Evolutionary conservation across 441 rosid genomes (phyloP), one percentile per base, ranked within the genome.

Genomic region (Gossypium trilobum): DNA sequence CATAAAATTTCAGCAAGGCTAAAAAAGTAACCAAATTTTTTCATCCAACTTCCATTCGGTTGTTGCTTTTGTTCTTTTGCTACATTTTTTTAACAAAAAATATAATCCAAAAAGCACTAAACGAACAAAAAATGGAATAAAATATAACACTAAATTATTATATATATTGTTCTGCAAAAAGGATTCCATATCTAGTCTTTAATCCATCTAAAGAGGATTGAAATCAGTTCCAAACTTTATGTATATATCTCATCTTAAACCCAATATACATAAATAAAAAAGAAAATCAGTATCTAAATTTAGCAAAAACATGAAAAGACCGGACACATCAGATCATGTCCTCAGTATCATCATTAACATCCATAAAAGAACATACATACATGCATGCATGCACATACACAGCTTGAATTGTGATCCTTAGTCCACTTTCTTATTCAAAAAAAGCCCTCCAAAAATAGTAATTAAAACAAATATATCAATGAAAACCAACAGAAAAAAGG

Each of bases 341-440:
- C 33, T 23, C 19, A 60, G 6, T 36, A 31, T 9, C 31, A 55
- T 55, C 69, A 33, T 23, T 25, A 60, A 3, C 61, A 54, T n/a
- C 46, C 72, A 51, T 51, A 51, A 1, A 48, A 42, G 46, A 42
- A 42, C 14, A 10, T 2, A 60, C 66, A 68, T 63, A 42, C 80
- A 77, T 77, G 80, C 80, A 77, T 77, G 80, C 52, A 44, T 13
- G 64, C 48, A 68, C 58, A 67, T 54, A 7, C 1, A 29, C 17
- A 73, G 70, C 10, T 66, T 46, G 52, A 71, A 71, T 65, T 52
- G 11, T 29, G 4, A 27, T 59, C 64, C 66, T 54, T 36, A 55
- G 29, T 73, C 46, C 55, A 22, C 19, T 51, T 36, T 16, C 65
- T 6, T 13, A 11, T 39, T 54, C 51, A 3, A 27, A 42, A 39